Base-by-base conservation (phyloP, 768 basidiomycete species). In the Pleurotus pulmonarius region DNA sequence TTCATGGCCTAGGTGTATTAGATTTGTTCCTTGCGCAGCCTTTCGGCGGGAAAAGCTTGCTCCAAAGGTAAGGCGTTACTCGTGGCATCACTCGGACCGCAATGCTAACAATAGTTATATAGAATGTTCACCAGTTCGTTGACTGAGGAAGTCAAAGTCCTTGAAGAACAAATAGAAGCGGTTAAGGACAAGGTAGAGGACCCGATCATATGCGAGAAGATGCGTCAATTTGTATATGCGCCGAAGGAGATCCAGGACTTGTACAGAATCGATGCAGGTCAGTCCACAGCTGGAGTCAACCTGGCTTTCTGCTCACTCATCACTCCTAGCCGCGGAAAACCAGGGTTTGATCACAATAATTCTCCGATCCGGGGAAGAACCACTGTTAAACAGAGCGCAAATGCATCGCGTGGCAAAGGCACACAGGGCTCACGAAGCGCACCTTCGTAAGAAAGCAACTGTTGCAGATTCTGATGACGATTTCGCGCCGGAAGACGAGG, bases 1-100 rank as follows among this genome's bases (percentile, higher is more conserved):
- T 39, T 37, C 49, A 56, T 48, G 44, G 20, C 16, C 15, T 43
- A 81, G 88, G 76, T 53, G 79, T 97, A 3, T 79, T 99, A 58
- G 96, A 98, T 65, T 80, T 99, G 41, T 98, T 99, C 77, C 82
- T 98, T 15, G 97, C 97, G 0, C 88, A 95, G 66, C 97, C 97
- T 2, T 99, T 99, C 68, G 97, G 97, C 2, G 92, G 94, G 5
- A 85, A 85, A 58, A 94, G 92, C 68, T 76, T 99, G 22, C 77
- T 98, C 15, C 97, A 99, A 70, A 80, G 92, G 93, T 90, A 59
- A 47, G 73, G 13, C 24, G 12, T 11, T 43, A 20, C 40, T 38
- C 11, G n/a, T 18, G 24, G 45, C 39, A 44, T 54, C 37, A 49
- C 38, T 22, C 13, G 29, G 5, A 11, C 8, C 1, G 29, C 29